Evolutionary conservation across 345 rosid genomes (phyloP).

Genomic region (Lagerstroemia speciosa): DNA sequence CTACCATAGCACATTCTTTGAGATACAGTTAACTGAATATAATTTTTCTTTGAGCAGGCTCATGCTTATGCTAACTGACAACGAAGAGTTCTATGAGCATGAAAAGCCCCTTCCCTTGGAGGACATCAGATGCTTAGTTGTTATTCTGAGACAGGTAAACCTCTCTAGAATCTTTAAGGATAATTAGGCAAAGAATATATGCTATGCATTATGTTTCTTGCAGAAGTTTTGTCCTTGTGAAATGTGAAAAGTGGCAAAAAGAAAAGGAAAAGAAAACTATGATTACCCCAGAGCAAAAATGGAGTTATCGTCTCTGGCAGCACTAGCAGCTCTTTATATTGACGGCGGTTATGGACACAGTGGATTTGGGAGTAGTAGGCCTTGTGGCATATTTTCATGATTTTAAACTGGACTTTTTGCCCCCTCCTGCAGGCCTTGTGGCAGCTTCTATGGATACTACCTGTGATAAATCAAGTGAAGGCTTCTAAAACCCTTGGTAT

Average conservation of each 20-base stretch:
- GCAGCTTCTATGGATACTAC: constrained; percentile 87
- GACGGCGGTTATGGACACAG: neutral
- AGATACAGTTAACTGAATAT: neutral
- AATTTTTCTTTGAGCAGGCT: constrained; percentile 52
- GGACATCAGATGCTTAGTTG: constrained; percentile 64
- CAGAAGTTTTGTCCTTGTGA: neutral
- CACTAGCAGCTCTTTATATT: neutral
- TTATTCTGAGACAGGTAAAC: constrained; percentile 81
- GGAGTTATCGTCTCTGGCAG: neutral
- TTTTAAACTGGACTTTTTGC: neutral
- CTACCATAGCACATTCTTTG: neutral
- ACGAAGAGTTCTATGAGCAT: constrained; percentile 94
- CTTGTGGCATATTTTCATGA: neutral
- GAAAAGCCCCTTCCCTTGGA: constrained; percentile 78
- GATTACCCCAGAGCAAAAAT: neutral
- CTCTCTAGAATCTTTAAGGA: too few relatives aligned
- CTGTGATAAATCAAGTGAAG: constrained; percentile 40
- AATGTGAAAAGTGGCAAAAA: too few relatives aligned
- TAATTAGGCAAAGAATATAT: too few relatives aligned
- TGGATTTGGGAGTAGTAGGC: neutral
- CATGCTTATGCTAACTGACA: constrained; percentile 92
- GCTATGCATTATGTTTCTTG: too few relatives aligned
- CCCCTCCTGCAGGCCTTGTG: constrained; percentile 64
- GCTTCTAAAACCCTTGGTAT: constrained; percentile 22
- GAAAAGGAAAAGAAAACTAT: too few relatives aligned